Base-by-base conservation (phyloP, 2,329 filamentous ascomycete genomes). In the Albophoma yamanashiensis region DNA sequence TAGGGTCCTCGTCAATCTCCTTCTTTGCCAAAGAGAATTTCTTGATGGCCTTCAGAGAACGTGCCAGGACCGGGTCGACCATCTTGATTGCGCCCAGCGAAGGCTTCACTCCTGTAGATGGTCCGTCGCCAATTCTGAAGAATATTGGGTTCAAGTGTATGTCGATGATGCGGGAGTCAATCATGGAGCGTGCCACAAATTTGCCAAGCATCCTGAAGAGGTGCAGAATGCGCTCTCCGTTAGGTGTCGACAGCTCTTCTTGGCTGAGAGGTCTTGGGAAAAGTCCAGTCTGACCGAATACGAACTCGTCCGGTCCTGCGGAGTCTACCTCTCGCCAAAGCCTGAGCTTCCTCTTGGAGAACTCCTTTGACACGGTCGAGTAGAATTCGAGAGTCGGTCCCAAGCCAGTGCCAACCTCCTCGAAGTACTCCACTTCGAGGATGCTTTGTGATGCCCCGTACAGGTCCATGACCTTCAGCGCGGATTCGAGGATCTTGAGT, bases 311-410 rank as follows among this genome's bases (percentile, higher is more conserved):
- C 22, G 79, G 76, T 8, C 88, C 84, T 56, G 82, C 81, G 7
- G 80, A 87, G 68, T 97, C 93, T 61, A 89, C 91, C 68, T 97
- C 93, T 20, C 94, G 87, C 95, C 95, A 99, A 6, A 99, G 84
- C 77, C 92, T 96, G 58, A 97, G 84, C 74, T 95, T 97, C 81
- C 93, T 97, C 79, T 94, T 96, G 0, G 91, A 93, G 69, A 97
- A 97, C 71, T 99, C 94, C 67, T 91, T 94, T 0, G 94, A 99
- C 1, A 97, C 93, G 0, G 91, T 96, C 0, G 94, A 96, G 75
- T 99, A 99, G 72, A 99, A 99, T 71, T 99, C 94, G 17, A 99
- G 82, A 0, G 94, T 99, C 4, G 94, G 94, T 0, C 94, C 94
- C 55, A 99, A 81, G 55, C 94, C 94, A 31, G 95, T 99, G 60